These are phyloP conservation scores for Batkoa obscura DNA, from an alignment of 371 early-diverging fungal species.

Conservation along the genomic window DNA sequence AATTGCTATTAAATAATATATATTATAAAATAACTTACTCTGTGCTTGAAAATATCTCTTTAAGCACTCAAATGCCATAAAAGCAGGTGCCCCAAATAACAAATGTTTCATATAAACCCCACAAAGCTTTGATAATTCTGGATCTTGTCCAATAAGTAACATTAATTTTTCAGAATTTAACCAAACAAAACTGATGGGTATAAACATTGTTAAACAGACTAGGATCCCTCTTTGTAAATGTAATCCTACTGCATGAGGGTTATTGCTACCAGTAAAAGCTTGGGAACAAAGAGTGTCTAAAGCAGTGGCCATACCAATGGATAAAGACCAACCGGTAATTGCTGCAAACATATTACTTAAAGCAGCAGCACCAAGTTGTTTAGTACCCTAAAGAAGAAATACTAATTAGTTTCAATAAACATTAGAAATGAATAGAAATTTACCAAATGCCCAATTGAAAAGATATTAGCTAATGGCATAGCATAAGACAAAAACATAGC, in stretches of 20 bases:
- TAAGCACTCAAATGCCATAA: constrained; percentile 51
- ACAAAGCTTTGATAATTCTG: constrained; percentile 18
- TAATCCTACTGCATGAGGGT: constrained; percentile 48
- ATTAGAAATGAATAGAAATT: too few species aligned
- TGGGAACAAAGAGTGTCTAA: constrained; percentile 78
- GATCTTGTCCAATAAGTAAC: constrained; percentile 26
- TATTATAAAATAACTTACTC: constrained; percentile 16
- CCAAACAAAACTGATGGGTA: constrained; percentile 59
- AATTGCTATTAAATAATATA: background rate
- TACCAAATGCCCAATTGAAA: constrained; percentile 1
- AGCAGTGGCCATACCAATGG: constrained; percentile 55
- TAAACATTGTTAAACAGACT: constrained; percentile 30
- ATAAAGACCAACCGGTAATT: constrained; percentile 65
- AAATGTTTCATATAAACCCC: constrained; percentile 42
- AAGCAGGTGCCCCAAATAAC: constrained; percentile 49
- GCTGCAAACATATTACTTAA: constrained; percentile 30
- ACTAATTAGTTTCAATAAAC: too few species aligned
- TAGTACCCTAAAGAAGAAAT: constrained; percentile 1
- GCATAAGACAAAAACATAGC: background rate
- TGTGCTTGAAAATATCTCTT: constrained; percentile 63
- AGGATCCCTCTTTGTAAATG: constrained; percentile 63
- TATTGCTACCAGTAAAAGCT: constrained; percentile 38
- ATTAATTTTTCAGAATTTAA: constrained; percentile 32
- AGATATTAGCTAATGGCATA: constrained; percentile 4
- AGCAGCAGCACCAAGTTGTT: constrained; percentile 10